Conservation (phyloP, 2,329 filamentous ascomycete species). For the Boeremia exigua region DNA sequence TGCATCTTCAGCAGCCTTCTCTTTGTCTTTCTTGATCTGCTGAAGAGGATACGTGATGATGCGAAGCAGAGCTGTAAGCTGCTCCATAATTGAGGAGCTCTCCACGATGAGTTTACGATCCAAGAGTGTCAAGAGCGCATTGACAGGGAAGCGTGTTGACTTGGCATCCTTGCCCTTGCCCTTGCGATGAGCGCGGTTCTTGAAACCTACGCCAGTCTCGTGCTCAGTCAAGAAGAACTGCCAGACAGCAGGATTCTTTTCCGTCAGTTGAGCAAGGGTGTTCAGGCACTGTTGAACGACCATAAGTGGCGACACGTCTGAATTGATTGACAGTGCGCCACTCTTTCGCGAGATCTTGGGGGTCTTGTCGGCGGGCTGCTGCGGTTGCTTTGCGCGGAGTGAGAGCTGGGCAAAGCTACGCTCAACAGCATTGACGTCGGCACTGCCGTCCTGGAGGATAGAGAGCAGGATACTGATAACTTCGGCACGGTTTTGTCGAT, state of each 20-base stretch:
- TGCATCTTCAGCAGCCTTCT: conserved; percentile 61
- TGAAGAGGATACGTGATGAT: conserved; percentile 87
- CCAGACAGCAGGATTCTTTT: conserved; percentile 84
- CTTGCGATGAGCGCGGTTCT: conserved; percentile 78
- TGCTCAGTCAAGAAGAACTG: conserved; percentile 95
- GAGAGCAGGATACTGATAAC: conserved; percentile 91
- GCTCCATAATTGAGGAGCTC: conserved; percentile 95
- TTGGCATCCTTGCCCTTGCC: conserved; percentile 87
- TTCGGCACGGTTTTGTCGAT: conserved; percentile 93
- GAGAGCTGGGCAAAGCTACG: conserved; percentile 94
- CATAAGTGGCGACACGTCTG: conserved; percentile 90
- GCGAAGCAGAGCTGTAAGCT: conserved; percentile 84
- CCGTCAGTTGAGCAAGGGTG: conserved; percentile 81
- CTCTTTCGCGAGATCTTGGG: conserved; percentile 80
- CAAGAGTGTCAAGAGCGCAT: conserved; percentile 83
- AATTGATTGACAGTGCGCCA: conserved; percentile 69
- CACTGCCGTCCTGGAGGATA: conserved; percentile 93
- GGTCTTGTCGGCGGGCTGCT: conserved; percentile 70
- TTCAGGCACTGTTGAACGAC: conserved; percentile 95
- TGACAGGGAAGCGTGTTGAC: conserved; percentile 87
- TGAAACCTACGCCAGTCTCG: conserved; percentile 78
- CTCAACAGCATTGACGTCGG: conserved; percentile 91
- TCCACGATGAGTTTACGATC: conserved; percentile 97
- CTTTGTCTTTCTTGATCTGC: conserved; percentile 83
- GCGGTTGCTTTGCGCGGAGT: conserved; percentile 82